phyloP scores from a whole-genome alignment of 164 flowering plant species.

The Saururus chinensis region DNA sequence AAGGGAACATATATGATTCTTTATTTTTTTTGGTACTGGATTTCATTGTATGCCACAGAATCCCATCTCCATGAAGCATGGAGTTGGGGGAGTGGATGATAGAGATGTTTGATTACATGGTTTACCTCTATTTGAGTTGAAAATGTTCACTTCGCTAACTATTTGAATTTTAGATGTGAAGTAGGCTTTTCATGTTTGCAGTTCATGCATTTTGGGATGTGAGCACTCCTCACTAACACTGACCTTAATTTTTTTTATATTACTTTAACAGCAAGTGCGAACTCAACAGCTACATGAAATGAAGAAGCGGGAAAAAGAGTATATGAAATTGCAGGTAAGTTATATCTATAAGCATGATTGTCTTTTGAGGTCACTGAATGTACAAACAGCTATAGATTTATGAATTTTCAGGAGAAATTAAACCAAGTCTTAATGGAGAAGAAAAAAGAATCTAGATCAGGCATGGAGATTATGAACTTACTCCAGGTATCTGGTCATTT shows the following conservation, averaged over 20 bases:
- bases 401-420: slow-evolving; percentile 50
- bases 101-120: not conserved
- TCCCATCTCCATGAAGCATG: not conserved
- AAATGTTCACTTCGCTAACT: not conserved
- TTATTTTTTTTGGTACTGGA: too few relatives aligned
- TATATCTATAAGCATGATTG: not conserved
- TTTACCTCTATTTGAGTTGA: not conserved
- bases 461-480: slow-evolving; percentile 97
- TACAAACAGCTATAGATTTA: not conserved
- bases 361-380: not conserved
- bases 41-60: too few relatives aligned
- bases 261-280: slow-evolving; percentile 67
- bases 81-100: not conserved
- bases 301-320: slow-evolving; percentile 98
- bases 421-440: slow-evolving; percentile 98
- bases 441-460: slow-evolving; percentile 97
- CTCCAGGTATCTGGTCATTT: slow-evolving; percentile 51
- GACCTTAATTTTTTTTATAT: slow-evolving; percentile 1
- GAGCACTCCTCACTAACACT: not conserved
- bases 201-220: not conserved
- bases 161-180: not conserved
- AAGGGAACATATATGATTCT: too few relatives aligned
- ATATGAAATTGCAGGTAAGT: slow-evolving; percentile 82
- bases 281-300: slow-evolving; percentile 94
- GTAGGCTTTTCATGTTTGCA: not conserved